Base-by-base conservation (phyloP, 306 rosid genomes). In the Vigna nakashimae region DNA sequence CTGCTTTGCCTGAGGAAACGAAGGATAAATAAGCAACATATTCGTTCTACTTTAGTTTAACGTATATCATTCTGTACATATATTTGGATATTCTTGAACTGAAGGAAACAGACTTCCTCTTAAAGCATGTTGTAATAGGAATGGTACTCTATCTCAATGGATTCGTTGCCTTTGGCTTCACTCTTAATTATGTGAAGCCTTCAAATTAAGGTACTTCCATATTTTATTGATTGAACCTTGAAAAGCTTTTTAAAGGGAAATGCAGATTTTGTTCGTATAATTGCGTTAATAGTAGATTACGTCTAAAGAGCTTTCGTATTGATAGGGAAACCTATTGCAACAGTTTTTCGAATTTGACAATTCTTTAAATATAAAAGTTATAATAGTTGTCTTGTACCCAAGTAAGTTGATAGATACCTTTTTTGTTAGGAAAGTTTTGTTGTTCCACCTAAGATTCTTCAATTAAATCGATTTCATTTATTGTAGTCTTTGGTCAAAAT, bases 141-240 rank as follows among this genome's bases (percentile, higher is more conserved):
- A 65, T 79, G 80, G 70, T 60, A 78, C 81, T 30, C 43, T 60
- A 73, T 79, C 73, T 76, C 72, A 62, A 79, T 80, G 72, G 53
- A 87, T 85, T 85, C 87, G 73, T 79, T 83, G 42, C 22, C 55
- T 73, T 51, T 26, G 88, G 88, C 85, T 85, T 83, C 82, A 43
- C 57, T 80, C 57, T 84, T 22, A 82, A 71, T 82, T 43, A 32
- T 43, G 69, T 57, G 87, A 80, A 82, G 89, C 89, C 90, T 78
- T 66, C 26, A 52, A 70, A 53, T 50, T 53, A 59, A 28, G 15
- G 0, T 69, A 9, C 55, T 43, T 55, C 36, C 40, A 4, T 70
- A 32, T 17, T 70, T 32, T 51, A 36, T 20, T 9, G 40, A 68
- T 20, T 9, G 22, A 68, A 70, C 13, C 30, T 70, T 51, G 18